Conservation (phyloP, 2,329 filamentous ascomycete species). For the Bisporella sp. region DNA sequence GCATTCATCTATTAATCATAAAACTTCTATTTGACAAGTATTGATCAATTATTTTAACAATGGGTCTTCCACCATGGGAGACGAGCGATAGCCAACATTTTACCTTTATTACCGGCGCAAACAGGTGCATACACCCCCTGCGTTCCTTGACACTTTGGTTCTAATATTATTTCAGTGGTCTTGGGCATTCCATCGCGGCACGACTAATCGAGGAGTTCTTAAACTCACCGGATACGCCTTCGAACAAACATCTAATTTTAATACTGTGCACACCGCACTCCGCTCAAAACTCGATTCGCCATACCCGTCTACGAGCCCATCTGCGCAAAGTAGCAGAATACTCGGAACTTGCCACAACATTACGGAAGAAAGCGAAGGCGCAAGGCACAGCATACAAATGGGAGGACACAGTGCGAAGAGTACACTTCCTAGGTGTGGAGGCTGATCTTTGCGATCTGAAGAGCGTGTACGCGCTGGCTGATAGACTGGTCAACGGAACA, state of each 20-base stretch:
- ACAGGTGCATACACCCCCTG: slow-evolving; percentile 55
- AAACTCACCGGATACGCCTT: slow-evolving; percentile 54
- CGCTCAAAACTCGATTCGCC: slow-evolving; percentile 68
- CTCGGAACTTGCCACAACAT: slow-evolving; percentile 43
- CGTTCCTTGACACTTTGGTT: neutral
- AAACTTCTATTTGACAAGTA: no score
- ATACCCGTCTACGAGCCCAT: slow-evolving; percentile 57
- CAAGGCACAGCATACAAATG: slow-evolving; percentile 43
- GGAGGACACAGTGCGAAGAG: slow-evolving; percentile 37
- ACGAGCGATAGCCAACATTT: slow-evolving; percentile 41
- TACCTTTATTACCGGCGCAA: slow-evolving; percentile 77
- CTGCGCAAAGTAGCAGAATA: slow-evolving; percentile 39
- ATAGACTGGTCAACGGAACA: slow-evolving; percentile 25
- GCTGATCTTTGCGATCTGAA: slow-evolving; percentile 54
- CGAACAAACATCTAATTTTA: slow-evolving; percentile 64
- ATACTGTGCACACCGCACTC: slow-evolving; percentile 78
- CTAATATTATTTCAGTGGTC: slow-evolving; percentile 55
- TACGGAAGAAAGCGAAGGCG: slow-evolving; percentile 42
- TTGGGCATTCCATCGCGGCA: slow-evolving; percentile 77
- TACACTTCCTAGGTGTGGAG: slow-evolving; percentile 52
- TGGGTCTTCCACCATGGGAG: slow-evolving; percentile 29
- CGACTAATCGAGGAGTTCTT: slow-evolving; percentile 90
- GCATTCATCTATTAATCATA: no score
- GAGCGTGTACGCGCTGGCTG: slow-evolving; percentile 33
- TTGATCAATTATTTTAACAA: slow-evolving; percentile 5